Conservation (phyloP, 495 filamentous ascomycete species). For the Sphaerosporella brunnea region DNA sequence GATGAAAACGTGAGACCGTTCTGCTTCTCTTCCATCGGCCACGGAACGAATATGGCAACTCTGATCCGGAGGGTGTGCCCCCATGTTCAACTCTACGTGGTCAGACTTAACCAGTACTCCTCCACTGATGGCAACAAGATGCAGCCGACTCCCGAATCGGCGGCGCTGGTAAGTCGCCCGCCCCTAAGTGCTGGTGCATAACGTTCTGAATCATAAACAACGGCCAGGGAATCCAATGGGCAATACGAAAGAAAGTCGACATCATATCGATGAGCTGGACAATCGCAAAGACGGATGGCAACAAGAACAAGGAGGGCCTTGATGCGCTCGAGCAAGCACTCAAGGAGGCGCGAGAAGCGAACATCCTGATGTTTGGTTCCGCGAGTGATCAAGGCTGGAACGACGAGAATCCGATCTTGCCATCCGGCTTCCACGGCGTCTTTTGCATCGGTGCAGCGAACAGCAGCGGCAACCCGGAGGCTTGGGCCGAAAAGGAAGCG, state of each 20-base stretch:
- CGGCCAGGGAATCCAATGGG: constrained; percentile 19
- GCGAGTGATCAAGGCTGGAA: constrained; percentile 18
- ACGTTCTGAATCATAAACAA: neutral
- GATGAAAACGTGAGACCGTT: neutral
- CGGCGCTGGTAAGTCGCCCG: neutral
- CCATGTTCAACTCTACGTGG: neutral
- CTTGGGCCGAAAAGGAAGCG: neutral
- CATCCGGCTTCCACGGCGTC: neutral
- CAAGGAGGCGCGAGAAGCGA: constrained; percentile 7
- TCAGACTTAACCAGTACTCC: neutral
- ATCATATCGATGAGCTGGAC: constrained; percentile 29
- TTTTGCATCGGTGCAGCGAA: neutral
- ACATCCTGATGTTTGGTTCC: constrained; percentile 26
- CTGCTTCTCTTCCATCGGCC: neutral
- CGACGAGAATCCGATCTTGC: neutral
- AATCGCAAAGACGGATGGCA: constrained; percentile 10
- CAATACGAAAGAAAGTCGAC: constrained; percentile 17
- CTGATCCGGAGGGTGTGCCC: neutral
- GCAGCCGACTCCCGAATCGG: neutral
- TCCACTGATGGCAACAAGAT: neutral
- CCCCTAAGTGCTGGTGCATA: neutral
- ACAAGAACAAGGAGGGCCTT: constrained; percentile 4
- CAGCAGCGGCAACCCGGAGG: neutral
- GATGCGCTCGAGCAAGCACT: constrained; percentile 11
- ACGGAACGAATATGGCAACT: neutral